Conservation (phyloP, 176 grass and related monocot genomes). For the Carex pumila region DNA sequence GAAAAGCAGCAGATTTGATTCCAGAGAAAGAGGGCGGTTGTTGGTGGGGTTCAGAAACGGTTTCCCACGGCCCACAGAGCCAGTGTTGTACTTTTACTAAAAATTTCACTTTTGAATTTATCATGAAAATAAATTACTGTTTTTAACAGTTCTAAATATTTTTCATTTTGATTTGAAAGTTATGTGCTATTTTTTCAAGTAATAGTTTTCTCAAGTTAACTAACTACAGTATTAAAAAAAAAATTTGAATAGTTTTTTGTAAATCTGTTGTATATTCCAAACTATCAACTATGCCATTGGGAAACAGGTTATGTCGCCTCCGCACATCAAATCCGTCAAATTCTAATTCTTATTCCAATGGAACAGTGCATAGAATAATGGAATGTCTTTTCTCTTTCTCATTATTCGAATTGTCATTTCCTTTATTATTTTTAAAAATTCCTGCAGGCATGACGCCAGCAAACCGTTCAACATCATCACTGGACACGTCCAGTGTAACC, state of each 20-base stretch:
- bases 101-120: not conserved
- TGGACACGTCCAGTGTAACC: not conserved
- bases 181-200: not conserved
- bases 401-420: constrained; percentile 13
- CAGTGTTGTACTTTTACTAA: not conserved
- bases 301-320: not conserved
- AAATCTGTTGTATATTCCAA: not conserved
- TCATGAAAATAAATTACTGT: not conserved
- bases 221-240: not conserved
- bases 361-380: not conserved
- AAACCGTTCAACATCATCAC: not conserved
- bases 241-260: not conserved
- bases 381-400: constrained; percentile 9
- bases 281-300: not conserved
- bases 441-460: not conserved
- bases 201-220: too few species aligned
- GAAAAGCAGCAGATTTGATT: too few species aligned
- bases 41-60: constrained; percentile 1
- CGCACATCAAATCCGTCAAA: not conserved
- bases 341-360: not conserved
- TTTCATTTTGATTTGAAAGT: not conserved
- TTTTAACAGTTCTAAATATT: not conserved
- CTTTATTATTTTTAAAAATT: not conserved
- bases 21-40: not conserved
- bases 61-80: not conserved